Conservation (phyloP, 345 rosid genomes). For the Salix caprea region DNA sequence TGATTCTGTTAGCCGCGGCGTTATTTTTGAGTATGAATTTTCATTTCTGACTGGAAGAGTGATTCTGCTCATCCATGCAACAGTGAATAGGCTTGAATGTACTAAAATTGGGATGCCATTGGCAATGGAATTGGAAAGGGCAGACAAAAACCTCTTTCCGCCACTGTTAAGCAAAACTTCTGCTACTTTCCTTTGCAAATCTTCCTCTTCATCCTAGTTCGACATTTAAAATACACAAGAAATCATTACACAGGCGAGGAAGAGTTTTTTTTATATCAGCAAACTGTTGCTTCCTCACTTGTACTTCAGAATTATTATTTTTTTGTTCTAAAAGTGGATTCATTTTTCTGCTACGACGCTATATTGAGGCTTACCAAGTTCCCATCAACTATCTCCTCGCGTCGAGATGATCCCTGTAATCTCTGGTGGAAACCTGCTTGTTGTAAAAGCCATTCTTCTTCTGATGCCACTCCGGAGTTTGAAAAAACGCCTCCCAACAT, state of each 20-base stretch:
- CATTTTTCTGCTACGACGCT: background rate
- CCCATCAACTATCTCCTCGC: conserved; percentile 10
- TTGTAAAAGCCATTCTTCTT: conserved; percentile 42
- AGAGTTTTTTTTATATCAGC: background rate
- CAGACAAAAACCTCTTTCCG: conserved; percentile 30
- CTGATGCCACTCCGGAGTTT: conserved; percentile 25
- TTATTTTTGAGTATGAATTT: conserved; percentile 20
- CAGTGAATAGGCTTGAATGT: conserved; percentile 45
- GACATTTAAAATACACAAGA: background rate
- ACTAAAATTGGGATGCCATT: conserved; percentile 44
- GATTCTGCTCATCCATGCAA: conserved; percentile 45
- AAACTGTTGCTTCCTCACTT: background rate
- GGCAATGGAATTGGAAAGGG: conserved; percentile 46
- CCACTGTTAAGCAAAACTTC: conserved; percentile 39
- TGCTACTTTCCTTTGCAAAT: conserved; percentile 48
- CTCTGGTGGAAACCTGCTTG: conserved; percentile 29
- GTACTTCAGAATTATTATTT: background rate
- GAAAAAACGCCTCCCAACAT: conserved; percentile 49
- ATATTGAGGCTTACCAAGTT: conserved; percentile 31
- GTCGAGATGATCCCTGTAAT: conserved; percentile 16
- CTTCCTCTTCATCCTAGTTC: conserved; percentile 43
- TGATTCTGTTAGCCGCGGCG: conserved; percentile 23
- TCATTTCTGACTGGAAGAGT: conserved; percentile 17
- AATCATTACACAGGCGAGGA: background rate
- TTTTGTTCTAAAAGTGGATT: background rate